phyloP scores from a whole-genome alignment of 345 rosid genomes.

The Trapa bicornis region DNA sequence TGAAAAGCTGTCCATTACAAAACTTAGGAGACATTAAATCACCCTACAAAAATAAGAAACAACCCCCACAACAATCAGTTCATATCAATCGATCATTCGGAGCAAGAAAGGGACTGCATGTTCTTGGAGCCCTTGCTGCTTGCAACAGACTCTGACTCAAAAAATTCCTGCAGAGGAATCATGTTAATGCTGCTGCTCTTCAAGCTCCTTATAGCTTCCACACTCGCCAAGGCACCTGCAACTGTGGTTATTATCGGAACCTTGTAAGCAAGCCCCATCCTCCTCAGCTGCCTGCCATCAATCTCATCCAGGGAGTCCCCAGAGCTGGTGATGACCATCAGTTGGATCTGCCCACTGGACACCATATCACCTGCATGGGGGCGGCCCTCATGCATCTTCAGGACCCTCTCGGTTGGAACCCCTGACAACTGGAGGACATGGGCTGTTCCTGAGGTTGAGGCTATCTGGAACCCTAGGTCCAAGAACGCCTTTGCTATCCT shows the following conservation, averaged over 20 bases:
- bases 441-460: slow-evolving; percentile 90
- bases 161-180: slow-evolving; percentile 87
- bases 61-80: not conserved
- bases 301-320: slow-evolving; percentile 77
- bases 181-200: slow-evolving; percentile 44
- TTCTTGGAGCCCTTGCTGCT: slow-evolving; percentile 12
- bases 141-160: slow-evolving; percentile 23
- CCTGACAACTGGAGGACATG: slow-evolving; percentile 66
- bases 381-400: slow-evolving; percentile 89
- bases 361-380: slow-evolving; percentile 97
- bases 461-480: slow-evolving; percentile 58
- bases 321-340: slow-evolving; percentile 90
- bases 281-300: slow-evolving; percentile 72
- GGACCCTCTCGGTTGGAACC: slow-evolving; percentile 57
- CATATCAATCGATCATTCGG: slow-evolving; percentile 12
- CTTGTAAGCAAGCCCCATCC: slow-evolving; percentile 91
- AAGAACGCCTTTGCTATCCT: slow-evolving; percentile 65
- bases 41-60: not conserved
- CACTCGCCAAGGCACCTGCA: slow-evolving; percentile 86
- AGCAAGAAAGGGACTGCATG: slow-evolving; percentile 35
- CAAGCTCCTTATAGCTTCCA: slow-evolving; percentile 74
- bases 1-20: not conserved
- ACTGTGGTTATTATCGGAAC: slow-evolving; percentile 86
- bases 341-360: slow-evolving; percentile 77
- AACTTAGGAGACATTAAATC: slow-evolving; percentile 2